Evolutionary conservation across 1,284 basidiomycete genomes (phyloP).

Genomic region (Filobasidium uniguttulatum): DNA sequence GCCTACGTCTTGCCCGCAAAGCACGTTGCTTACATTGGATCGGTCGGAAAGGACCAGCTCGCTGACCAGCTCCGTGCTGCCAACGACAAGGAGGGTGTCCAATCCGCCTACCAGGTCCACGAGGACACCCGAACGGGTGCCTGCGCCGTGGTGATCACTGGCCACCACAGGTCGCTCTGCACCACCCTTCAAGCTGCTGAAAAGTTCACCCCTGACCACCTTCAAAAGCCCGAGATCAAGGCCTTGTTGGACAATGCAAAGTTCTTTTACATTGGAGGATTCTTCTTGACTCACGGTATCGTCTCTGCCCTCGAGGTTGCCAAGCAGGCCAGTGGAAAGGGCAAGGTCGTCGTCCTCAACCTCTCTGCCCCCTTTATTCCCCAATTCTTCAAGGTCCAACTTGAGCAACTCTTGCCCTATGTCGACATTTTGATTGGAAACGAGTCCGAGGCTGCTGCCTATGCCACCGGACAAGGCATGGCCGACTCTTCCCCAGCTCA

Average conservation of each 20-base stretch:
- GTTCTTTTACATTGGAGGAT: slow-evolving; percentile 90
- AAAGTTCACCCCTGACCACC: slow-evolving; percentile 68
- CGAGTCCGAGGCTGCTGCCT: slow-evolving; percentile 84
- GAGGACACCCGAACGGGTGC: slow-evolving; percentile 83
- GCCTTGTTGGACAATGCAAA: slow-evolving; percentile 66
- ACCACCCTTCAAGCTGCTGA: slow-evolving; percentile 84
- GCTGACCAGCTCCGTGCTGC: slow-evolving; percentile 81
- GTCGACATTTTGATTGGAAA: slow-evolving; percentile 84
- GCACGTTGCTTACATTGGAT: slow-evolving; percentile 89
- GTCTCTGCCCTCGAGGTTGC: slow-evolving; percentile 62
- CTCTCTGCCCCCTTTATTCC: slow-evolving; percentile 95
- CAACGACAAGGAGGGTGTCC: slow-evolving; percentile 84
- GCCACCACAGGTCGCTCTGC: slow-evolving; percentile 81
- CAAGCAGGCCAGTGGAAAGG: slow-evolving; percentile 59
- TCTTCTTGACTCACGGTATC: slow-evolving; percentile 89
- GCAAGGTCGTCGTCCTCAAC: slow-evolving; percentile 85
- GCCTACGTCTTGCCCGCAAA: slow-evolving; percentile 79
- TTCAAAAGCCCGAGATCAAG: slow-evolving; percentile 62
- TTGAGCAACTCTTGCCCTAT: slow-evolving; percentile 66
- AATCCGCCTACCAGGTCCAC: slow-evolving; percentile 78
- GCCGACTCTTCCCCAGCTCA: slow-evolving; percentile 47
- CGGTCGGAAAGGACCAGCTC: slow-evolving; percentile 83
- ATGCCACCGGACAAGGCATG: slow-evolving; percentile 52
- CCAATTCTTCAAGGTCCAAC: slow-evolving; percentile 77
- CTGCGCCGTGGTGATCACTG: slow-evolving; percentile 91